Percentiles rank a stretch among this genome's conserved stretches.
Conservation (phyloP, 495 filamentous ascomycete genomes). For the Lineolata rhizophorae region DNA sequence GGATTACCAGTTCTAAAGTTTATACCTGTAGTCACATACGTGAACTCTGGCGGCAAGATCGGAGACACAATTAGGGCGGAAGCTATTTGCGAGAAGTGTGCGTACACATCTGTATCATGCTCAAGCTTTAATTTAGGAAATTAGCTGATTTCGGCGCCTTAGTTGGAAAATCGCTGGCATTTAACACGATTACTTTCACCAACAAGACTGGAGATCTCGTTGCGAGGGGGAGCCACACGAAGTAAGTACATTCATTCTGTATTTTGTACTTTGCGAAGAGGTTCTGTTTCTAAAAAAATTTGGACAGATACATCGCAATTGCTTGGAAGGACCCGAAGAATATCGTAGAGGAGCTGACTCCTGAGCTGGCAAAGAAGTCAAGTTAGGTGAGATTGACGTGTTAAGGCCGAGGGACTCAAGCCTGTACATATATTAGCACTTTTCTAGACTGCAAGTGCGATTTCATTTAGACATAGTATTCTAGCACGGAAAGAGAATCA, state of each 20-base stretch:
- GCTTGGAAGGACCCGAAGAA: conserved; percentile 22
- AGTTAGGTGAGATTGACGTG: too few species aligned
- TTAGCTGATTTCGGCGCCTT: too few species aligned
- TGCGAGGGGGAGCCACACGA: conserved; percentile 87
- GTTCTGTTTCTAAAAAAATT: too few species aligned
- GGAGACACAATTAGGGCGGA: conserved; percentile 57
- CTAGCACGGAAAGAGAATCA: too few species aligned
- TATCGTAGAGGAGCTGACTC: conserved; percentile 16
- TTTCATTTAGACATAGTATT: too few species aligned
- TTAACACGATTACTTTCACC: conserved; percentile 57
- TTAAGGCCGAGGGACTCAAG: too few species aligned
- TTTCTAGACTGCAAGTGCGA: too few species aligned
- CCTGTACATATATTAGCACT: too few species aligned
- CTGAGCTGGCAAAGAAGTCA: conserved; percentile 3
- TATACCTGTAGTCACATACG: too few species aligned
- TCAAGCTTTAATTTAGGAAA: conserved; percentile 1
- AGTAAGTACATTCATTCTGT: too few species aligned
- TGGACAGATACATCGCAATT: conserved; percentile 15
- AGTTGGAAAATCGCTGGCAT: conserved; percentile 91
- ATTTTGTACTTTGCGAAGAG: too few species aligned
- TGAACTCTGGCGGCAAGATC: conserved; percentile 60
- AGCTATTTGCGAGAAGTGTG: conserved; percentile 73
- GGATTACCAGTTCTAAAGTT: conserved; percentile 15
- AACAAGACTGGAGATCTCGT: conserved; percentile 58
- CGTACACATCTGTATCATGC: conserved; percentile 4